Base-by-base conservation (phyloP, 2,329 filamentous ascomycete genomes). In the Karstenula rhodostoma region DNA sequence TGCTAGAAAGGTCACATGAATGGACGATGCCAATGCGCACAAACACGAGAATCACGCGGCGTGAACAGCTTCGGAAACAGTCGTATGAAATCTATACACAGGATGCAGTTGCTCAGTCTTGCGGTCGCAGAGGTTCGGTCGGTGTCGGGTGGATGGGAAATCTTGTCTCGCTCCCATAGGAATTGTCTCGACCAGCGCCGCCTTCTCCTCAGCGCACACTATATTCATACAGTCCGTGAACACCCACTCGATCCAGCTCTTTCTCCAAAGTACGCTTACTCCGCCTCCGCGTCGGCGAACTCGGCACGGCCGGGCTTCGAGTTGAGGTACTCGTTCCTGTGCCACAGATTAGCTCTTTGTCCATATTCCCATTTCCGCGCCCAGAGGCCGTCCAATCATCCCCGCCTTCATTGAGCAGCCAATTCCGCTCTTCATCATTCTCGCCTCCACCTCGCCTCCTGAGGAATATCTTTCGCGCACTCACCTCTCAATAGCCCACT, bases 401-500 rank as follows among this genome's bases (percentile, higher is more conserved):
- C 2, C 19, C 7, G 7, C 42, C 10, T 44, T 23, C 8, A 23
- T 10, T 12, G 19, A 8, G 17, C n/a, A 9, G 5, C 9, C n/a
- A 43, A 8, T 23, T 4, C 25, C 23, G 13, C 35, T 43, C 23
- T 29, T 42, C 4, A n/a, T 23, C 33, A 17, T 35, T 25, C 27
- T 42, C 29, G 19, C 49, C 43, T 22, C n/a, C 22, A n/a, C 12
- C 22, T 40, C 33, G 7, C 33, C n/a, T 12, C 22, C 32, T 10
- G 1, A 17, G 17, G 19, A 9, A 17, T 33, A 9, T n/a, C 23
- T 19, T 17, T 29, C 5, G n/a, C 8, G 25, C 10, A 82, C 89
- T 72, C 87, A 98, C 95, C 89, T 88, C 83, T 97, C 89, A 74
- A 87, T 90, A 68, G 95, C 94, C 95, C 95, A 99, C 78, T 91